Base-by-base conservation (phyloP, 106 monocot species). In the Dendrobium officinale region DNA sequence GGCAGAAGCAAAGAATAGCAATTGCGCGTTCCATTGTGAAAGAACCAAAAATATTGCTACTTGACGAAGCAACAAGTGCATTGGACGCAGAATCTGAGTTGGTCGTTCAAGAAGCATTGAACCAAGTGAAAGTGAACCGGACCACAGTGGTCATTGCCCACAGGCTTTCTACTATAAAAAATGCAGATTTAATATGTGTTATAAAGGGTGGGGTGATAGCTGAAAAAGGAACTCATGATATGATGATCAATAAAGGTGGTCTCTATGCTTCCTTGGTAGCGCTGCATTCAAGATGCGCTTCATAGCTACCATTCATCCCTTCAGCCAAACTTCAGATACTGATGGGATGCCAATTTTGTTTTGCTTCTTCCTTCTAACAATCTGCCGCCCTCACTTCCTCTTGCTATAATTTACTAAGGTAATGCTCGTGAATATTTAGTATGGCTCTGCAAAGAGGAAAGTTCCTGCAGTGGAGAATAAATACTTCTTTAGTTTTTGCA, bases 11-110 rank as follows among this genome's bases (percentile, higher is more conserved):
- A 44, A 58, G 79, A 43, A 33, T 79, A 67, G 79, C 79, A n/a
- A 79, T 79, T 43, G 79, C 79, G 26, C 79, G 78, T 16, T 48
- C 56, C 17, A 78, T 58, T 42, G 8, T 78, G 55, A 78, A 78
- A 20, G 76, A 76, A 27, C 76, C 76, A 24, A 76, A 49, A 42
- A 76, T 76, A 76, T 76, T 76, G 13, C 76, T 76, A 10, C 27
- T 76, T 42, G 76, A 76, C 11, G 76, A 76, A 42, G 76, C 76
- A 9, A 76, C 78, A 16, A 78, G 79, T 44, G 79, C 79, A 42
- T 43, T 79, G n/a, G 79, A 79, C 26, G 79, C 66, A 42, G 79
- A 79, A 66, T 79, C 79, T 27, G 79, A 79, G 66, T 20, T 31
- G 37, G 79, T 79, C 9, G 79, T 79, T 79, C 79, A 79, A 43